Evolutionary conservation across 257 asterid species (phyloP).

Genomic region (Primulina eburnea): DNA sequence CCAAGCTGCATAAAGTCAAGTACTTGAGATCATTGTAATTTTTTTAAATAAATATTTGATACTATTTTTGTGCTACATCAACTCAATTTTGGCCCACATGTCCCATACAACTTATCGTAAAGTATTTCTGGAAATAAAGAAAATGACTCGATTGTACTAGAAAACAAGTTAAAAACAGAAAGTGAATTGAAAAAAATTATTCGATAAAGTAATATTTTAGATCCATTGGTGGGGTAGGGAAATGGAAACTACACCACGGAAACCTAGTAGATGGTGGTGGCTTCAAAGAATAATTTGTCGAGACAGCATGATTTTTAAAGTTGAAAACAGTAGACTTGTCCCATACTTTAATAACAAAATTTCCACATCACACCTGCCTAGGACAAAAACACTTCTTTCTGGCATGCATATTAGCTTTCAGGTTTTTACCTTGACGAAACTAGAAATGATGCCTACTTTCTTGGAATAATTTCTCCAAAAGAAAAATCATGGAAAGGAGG

Average conservation of each 20-base stretch:
- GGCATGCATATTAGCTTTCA: conserved; percentile 1
- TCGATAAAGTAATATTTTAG: not conserved
- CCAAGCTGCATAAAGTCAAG: no score
- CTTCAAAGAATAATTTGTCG: not conserved
- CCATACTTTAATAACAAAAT: conserved; percentile 14
- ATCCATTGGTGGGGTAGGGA: not conserved
- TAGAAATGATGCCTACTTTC: conserved; percentile 33
- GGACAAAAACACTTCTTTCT: not conserved
- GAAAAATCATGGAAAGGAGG: conserved; percentile 79
- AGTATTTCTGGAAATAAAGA: no score
- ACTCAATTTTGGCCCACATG: no score
- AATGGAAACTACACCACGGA: not conserved
- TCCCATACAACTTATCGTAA: no score
- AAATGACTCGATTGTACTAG: no score
- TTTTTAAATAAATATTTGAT: no score
- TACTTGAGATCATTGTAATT: no score
- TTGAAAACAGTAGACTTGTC: not conserved
- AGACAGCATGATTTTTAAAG: not conserved
- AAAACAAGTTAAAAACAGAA: no score
- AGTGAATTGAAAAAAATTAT: no score
- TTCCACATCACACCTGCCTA: conserved; percentile 11
- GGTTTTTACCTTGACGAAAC: conserved; percentile 1
- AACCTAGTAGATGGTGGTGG: conserved; percentile 1
- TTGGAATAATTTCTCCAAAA: conserved; percentile 59
- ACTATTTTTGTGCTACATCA: no score